Base-by-base conservation (phyloP, 2,329 filamentous ascomycete species). In the Akanthomyces lecanii region DNA sequence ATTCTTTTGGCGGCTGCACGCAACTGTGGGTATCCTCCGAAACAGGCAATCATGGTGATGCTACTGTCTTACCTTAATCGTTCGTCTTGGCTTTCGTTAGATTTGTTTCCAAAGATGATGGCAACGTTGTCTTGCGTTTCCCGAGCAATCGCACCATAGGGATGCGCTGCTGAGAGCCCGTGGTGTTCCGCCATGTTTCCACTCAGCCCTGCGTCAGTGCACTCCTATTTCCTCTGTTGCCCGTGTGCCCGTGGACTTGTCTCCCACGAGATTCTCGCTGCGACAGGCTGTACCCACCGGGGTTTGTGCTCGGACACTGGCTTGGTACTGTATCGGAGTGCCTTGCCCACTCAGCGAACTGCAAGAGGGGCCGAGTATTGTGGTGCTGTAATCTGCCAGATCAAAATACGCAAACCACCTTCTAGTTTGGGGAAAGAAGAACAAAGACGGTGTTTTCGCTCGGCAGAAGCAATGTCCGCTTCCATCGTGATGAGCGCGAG, bases 141-240 rank as follows among this genome's bases (percentile, higher is more conserved):
- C 18, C 44, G 18, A 47, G n/a, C 40, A 16, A 3, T 42, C 23
- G 5, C 25, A 4, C 54, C 54, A 56, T 16, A 47, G 40, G 33
- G 25, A 44, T 33, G 21, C 8, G 40, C 5, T 45, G 18, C 45
- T 25, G 33, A 40, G 30, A 25, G 55, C 44, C 21, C 33, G 56
- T 59, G 56, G 30, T 16, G 25, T 21, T n/a, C 33, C 25, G 45
- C 44, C 8, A 28, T 18, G 25, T 47, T 38, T 52, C 47, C 18
- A 30, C 47, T 60, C 57, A 60, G 57, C 57, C 57, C 40, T 60
- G 57, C 57, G 57, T 60, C 57, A 60, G 57, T 60, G 57, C 57
- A 47, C 36, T 30, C 38, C 28, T 14, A 23, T 60, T 28, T 50
- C 30, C 28, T 42, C 33, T 14, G 44, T 33, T 23, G 25, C 2